Evolutionary conservation across 2,329 filamentous ascomycete genomes (phyloP).

Genomic region (Calcarisporium arbuscula): DNA sequence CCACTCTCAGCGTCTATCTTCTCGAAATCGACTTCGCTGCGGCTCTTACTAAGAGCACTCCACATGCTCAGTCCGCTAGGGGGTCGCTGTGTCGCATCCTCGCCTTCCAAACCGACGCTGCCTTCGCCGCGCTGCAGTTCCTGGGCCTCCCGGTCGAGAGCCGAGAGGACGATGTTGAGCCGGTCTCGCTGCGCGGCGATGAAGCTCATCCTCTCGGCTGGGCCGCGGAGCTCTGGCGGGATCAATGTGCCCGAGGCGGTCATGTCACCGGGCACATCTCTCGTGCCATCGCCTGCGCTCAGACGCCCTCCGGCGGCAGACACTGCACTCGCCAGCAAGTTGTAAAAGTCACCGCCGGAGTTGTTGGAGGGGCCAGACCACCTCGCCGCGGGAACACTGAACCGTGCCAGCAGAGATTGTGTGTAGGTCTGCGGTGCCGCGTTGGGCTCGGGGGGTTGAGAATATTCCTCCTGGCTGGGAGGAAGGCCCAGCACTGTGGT

Average conservation of each 20-base stretch:
- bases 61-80: slow-evolving; percentile 41
- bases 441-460: slow-evolving; percentile 34
- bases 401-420: slow-evolving; percentile 75
- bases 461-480: slow-evolving; percentile 36
- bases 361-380: slow-evolving; percentile 41
- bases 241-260: slow-evolving; percentile 55
- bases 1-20: slow-evolving; percentile 74
- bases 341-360: slow-evolving; percentile 63
- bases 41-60: slow-evolving; percentile 67
- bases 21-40: slow-evolving; percentile 84
- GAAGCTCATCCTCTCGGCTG: slow-evolving; percentile 64
- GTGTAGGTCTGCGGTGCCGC: slow-evolving; percentile 58
- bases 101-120: slow-evolving; percentile 24
- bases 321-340: slow-evolving; percentile 68
- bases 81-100: slow-evolving; percentile 32
- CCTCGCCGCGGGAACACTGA: slow-evolving; percentile 70
- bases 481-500: slow-evolving; percentile 75
- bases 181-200: slow-evolving; percentile 74
- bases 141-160: slow-evolving; percentile 72
- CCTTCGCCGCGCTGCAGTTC: slow-evolving; percentile 40
- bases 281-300: slow-evolving; percentile 29
- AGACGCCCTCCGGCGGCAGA: slow-evolving; percentile 52
- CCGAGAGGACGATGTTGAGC: slow-evolving; percentile 66
- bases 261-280: slow-evolving; percentile 14
- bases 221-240: slow-evolving; percentile 59